phyloP scores from a whole-genome alignment of 257 asterid species.

The Scutellaria minor region DNA sequence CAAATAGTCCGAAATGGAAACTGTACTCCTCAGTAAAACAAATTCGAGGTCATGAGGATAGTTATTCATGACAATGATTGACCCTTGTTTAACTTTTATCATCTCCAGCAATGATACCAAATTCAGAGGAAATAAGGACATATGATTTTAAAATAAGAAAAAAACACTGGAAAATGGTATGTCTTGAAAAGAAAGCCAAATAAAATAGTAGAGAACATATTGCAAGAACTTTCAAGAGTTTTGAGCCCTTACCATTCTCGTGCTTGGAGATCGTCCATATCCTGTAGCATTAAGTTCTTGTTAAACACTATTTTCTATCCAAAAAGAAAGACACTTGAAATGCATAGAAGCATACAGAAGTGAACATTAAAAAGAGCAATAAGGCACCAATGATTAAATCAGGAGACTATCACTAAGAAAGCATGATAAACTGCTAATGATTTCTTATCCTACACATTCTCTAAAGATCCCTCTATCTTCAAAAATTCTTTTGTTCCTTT shows the following conservation, averaged over 20 bases:
- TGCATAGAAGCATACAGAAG: constrained; percentile 22
- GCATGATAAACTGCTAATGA: not conserved
- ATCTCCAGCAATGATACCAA: constrained; percentile 9
- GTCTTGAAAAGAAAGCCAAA: constrained; percentile 20
- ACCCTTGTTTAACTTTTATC: not conserved
- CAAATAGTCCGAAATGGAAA: constrained; percentile 6
- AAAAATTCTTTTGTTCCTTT: too few relatives aligned
- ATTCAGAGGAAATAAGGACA: constrained; percentile 5
- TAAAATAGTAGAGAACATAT: constrained; percentile 25
- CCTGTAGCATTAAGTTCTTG: constrained; percentile 46
- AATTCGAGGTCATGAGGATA: constrained; percentile 1
- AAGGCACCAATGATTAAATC: constrained; percentile 8
- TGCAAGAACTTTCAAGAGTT: constrained; percentile 18
- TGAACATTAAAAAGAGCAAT: constrained; percentile 1
- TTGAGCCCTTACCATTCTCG: constrained; percentile 45
- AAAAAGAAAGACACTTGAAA: constrained; percentile 21
- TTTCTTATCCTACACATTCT: too few relatives aligned
- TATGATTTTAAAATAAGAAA: not conserved
- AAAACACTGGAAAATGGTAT: not conserved
- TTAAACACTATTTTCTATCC: constrained; percentile 24
- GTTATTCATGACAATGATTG: not conserved
- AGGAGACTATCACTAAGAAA: constrained; percentile 18
- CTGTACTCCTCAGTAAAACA: constrained; percentile 12
- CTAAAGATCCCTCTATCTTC: too few relatives aligned
- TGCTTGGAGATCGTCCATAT: constrained; percentile 44